Conservation (phyloP, 768 basidiomycete genomes). For the Coprinopsis cinerea region DNA sequence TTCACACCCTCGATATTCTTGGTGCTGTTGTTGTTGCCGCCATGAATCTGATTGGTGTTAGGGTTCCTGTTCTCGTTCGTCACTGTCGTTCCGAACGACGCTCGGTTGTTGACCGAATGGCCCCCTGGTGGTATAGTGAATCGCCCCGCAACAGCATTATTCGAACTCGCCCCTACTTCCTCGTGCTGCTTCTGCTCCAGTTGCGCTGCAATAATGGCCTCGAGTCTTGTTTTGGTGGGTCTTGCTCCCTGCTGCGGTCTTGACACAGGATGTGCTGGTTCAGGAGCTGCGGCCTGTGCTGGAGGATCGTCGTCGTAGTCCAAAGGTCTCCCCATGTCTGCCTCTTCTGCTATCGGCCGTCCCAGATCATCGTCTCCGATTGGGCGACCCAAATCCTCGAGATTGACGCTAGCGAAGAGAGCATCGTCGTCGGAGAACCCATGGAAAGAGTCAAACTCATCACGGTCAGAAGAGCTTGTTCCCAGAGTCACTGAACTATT, state of each 20-base stretch:
- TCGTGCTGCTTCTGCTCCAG: conserved; percentile 5
- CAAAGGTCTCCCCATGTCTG: conserved; percentile 32
- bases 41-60: not conserved
- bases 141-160: not conserved
- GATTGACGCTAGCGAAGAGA: conserved; percentile 52
- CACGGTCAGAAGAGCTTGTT: conserved; percentile 7
- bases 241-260: not conserved
- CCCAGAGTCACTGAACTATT: not conserved
- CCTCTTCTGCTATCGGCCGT: conserved; percentile 35
- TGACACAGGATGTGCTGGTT: not conserved
- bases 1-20: conserved; percentile 16
- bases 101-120: conserved; percentile 18
- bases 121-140: conserved; percentile 8
- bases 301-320: conserved; percentile 34
- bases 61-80: conserved; percentile 16
- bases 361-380: conserved; percentile 40
- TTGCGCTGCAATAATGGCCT: conserved; percentile 9
- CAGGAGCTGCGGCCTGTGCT: not conserved
- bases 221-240: conserved; percentile 9
- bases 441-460: conserved; percentile 36
- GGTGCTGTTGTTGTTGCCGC: not conserved
- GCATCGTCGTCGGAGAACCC: conserved; percentile 65
- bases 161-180: not conserved
- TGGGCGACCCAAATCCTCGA: conserved; percentile 39
- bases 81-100: conserved; percentile 8